Conservation (phyloP, 192 early-diverging fungal genomes). For the Podochytrium sp. region DNA sequence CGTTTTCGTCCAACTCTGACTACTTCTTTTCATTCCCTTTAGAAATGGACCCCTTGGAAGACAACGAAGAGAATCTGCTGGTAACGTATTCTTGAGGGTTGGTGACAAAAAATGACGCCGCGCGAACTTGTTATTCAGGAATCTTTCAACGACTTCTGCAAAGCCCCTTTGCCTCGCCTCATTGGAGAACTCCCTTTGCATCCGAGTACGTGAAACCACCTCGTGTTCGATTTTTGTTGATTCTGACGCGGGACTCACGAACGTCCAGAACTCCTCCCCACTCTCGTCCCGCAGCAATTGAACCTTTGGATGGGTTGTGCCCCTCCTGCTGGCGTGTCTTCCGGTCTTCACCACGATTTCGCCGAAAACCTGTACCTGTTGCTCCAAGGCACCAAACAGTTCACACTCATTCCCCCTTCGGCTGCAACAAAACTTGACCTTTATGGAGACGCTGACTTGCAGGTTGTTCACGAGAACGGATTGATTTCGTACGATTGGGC, state of each 20-base stretch:
- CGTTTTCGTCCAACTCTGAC: too few species aligned
- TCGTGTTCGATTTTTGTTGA: not conserved
- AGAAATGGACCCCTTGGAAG: not conserved
- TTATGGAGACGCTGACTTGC: constrained; percentile 7
- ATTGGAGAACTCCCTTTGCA: constrained; percentile 29
- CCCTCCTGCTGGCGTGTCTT: constrained; percentile 28
- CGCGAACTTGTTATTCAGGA: not conserved
- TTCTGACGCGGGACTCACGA: not conserved
- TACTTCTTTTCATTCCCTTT: not conserved
- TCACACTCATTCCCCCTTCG: constrained; percentile 9
- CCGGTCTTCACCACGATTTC: constrained; percentile 49
- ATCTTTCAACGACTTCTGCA: constrained; percentile 21
- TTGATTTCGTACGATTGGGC: constrained; percentile 31
- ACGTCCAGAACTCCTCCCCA: not conserved
- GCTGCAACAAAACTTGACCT: constrained; percentile 27
- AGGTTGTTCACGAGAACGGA: constrained; percentile 37
- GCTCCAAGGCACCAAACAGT: constrained; percentile 23
- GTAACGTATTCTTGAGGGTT: not conserved
- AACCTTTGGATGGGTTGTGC: constrained; percentile 46
- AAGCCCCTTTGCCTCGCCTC: constrained; percentile 35
- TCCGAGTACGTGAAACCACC: constrained; percentile 9
- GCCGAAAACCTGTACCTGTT: constrained; percentile 50
- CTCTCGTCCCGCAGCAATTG: constrained; percentile 47
- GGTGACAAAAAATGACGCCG: too few species aligned
- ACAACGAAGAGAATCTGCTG: constrained; percentile 2